Conservation (phyloP, 345 rosid genomes). For the Hibiscus mutabilis region DNA sequence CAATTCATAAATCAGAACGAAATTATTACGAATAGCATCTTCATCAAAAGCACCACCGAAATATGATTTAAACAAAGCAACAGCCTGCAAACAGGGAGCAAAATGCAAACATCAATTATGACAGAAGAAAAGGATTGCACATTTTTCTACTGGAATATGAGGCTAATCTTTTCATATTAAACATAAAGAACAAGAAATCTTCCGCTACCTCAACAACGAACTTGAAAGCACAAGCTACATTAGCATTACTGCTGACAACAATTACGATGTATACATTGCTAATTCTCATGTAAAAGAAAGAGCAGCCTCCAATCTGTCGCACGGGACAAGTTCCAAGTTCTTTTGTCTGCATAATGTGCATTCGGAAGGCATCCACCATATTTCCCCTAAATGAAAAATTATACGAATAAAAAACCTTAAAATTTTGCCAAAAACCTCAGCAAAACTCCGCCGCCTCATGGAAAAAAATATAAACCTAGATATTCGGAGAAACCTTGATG, state of each 20-base stretch:
- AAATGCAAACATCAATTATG: background rate
- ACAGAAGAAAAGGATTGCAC: background rate
- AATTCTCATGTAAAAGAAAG: background rate
- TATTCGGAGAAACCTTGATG: background rate
- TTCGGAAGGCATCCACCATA: conserved; percentile 1
- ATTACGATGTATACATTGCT: background rate
- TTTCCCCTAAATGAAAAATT: conserved; percentile 16
- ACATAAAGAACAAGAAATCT: background rate
- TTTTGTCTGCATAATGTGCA: background rate
- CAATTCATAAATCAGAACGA: conserved; percentile 87
- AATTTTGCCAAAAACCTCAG: background rate
- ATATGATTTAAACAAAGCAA: conserved; percentile 21
- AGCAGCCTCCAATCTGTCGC: background rate
- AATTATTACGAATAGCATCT: conserved; percentile 5
- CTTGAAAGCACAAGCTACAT: conserved; percentile 1
- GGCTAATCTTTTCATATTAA: no score
- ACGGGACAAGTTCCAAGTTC: background rate
- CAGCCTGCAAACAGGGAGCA: background rate
- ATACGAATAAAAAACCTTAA: background rate
- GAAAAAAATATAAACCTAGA: background rate
- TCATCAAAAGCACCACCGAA: background rate
- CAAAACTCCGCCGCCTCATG: background rate
- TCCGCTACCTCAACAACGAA: background rate
- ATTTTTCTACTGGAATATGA: background rate
- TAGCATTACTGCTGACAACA: background rate